phyloP scores from a whole-genome alignment of 2,329 filamentous ascomycete genomes.

The Colletotrichum tanaceti region DNA sequence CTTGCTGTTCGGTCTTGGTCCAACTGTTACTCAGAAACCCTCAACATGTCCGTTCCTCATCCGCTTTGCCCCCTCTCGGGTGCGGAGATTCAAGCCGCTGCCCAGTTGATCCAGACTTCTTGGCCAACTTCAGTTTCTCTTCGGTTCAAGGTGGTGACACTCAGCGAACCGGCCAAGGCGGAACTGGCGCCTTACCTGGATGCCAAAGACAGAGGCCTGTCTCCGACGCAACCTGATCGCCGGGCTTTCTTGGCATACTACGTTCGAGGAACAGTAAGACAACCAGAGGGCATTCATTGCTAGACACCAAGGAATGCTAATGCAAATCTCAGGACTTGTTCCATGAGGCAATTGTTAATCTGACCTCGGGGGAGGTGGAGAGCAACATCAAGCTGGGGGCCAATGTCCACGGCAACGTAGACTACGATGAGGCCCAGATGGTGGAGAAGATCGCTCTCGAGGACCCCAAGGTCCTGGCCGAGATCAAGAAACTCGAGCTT shows the following conservation, averaged over 20 bases:
- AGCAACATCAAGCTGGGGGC: constrained; percentile 68
- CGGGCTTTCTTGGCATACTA: constrained; percentile 69
- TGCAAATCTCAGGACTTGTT: constrained; percentile 63
- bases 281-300: neutral
- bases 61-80: constrained; percentile 70
- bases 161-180: constrained; percentile 67
- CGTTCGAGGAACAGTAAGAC: constrained; percentile 67
- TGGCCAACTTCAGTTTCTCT: constrained; percentile 68
- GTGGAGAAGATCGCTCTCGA: constrained; percentile 67
- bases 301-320: constrained; percentile 21
- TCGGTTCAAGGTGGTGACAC: constrained; percentile 72
- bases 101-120: constrained; percentile 60
- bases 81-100: constrained; percentile 65
- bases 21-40: neutral
- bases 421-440: constrained; percentile 69
- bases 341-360: constrained; percentile 68
- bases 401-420: constrained; percentile 68
- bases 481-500: constrained; percentile 70
- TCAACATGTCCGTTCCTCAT: constrained; percentile 50
- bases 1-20: neutral
- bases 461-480: constrained; percentile 67
- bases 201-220: constrained; percentile 57
- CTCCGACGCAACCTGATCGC: constrained; percentile 53
- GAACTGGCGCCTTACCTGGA: constrained; percentile 63
- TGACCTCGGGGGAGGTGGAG: constrained; percentile 63